Evolutionary conservation across 371 early-diverging fungal genomes (phyloP), one percentile per base, ranked within the genome.

Genomic region (Rhizomucor pusillus): DNA sequence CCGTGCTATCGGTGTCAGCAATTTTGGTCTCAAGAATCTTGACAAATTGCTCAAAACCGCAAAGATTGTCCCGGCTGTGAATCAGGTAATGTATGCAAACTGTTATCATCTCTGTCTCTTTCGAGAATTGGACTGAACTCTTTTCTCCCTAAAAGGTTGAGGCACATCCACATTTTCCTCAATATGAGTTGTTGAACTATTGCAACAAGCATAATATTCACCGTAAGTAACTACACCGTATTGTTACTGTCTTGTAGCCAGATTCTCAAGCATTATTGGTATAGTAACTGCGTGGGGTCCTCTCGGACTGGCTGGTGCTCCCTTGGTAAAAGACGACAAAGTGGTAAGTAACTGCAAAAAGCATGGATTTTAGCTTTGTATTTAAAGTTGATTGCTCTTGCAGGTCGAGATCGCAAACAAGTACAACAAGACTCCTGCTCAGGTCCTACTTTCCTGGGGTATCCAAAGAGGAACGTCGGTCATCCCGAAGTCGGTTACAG

Each of bases 381-480:
- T n/a, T n/a, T n/a, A n/a, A n/a, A n/a, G n/a, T n/a, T n/a, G n/a
- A n/a, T n/a, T n/a, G 14, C 19, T 6, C 24, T 7, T 25, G 10
- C 20, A 50, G 56, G 37, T 65, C 43, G 63, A 73, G 24, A 77
- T 92, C 50, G 90, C 91, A 13, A 59, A 79, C 47, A 73, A 74
- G 24, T 75, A 86, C 59, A 56, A 66, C 5, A 84, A 77, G 49
- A 78, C 90, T 0, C 74, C 87, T 0, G 87, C 92, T 10, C 91
- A 93, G 62, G 80, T 91, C 35, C 62, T 88, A 12, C 63, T 94
- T 18, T 81, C 86, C 19, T 95, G 93, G 92, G 82, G 77, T 14
- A 57, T 86, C 40, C 76, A 88, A 52, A 82, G 88, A 29, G 54
- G 54, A 69, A 65, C 65, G 2, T 64, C 59, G 11, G 81, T 77